A percentile compares a stretch with the other conserved stretches of the same genome.
These are phyloP conservation scores for Triticum aestivum DNA, from an alignment of 176 grass and related monocot genomes.

Conservation along the genomic window DNA sequence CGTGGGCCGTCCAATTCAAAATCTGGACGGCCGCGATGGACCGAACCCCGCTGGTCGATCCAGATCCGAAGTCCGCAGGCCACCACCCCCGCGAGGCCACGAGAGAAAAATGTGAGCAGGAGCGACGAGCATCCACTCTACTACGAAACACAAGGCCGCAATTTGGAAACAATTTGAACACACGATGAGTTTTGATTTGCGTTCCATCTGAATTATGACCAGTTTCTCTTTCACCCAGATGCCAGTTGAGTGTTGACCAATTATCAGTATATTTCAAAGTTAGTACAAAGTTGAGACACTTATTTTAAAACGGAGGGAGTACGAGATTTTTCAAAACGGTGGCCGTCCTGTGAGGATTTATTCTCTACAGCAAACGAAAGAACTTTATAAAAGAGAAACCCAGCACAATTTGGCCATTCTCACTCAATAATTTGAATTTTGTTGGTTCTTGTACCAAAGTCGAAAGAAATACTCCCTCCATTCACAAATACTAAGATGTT, in stretches of 20 bases:
- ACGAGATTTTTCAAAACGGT: too few relatives aligned
- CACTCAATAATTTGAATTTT: neutral
- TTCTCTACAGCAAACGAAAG: neutral
- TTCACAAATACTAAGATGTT: too few relatives aligned
- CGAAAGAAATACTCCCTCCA: neutral
- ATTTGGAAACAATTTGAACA: neutral
- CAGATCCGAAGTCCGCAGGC: neutral
- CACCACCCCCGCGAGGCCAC: too few relatives aligned
- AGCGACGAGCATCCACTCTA: neutral
- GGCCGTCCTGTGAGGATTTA: too few relatives aligned
- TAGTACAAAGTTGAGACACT: too few relatives aligned
- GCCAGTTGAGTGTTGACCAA: neutral
- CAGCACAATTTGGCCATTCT: neutral
- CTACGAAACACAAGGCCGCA: too few relatives aligned
- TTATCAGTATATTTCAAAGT: too few relatives aligned
- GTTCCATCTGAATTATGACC: neutral
- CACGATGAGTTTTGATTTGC: neutral
- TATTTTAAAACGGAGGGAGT: too few relatives aligned
- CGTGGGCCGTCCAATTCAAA: constrained; percentile 28
- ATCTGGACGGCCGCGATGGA: constrained; percentile 17
- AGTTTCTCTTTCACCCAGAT: neutral
- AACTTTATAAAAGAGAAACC: neutral
- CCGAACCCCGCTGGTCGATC: neutral
- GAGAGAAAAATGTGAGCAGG: neutral
- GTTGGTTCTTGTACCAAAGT: neutral